Conservation (phyloP, 2,329 filamentous ascomycete genomes). For the Bipolaris cookei region DNA sequence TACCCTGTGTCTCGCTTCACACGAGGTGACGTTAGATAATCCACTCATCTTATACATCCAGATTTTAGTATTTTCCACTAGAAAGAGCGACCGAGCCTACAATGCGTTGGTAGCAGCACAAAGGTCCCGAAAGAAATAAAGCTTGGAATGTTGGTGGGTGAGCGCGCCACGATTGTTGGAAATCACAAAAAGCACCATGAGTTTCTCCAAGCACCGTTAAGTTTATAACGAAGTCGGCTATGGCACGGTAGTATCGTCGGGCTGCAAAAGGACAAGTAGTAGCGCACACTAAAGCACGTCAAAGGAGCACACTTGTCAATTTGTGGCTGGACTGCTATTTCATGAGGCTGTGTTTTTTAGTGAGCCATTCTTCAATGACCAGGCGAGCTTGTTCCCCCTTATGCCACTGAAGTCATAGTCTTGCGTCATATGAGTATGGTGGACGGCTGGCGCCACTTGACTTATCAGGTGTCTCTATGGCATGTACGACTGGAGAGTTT, state of each 20-base stretch:
- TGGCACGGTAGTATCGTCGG: background rate
- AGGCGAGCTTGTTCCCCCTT: background rate
- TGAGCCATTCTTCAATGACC: background rate
- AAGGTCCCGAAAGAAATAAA: too few relatives aligned
- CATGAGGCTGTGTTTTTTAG: background rate
- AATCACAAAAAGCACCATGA: too few relatives aligned
- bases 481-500: background rate
- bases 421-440: background rate
- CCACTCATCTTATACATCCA: too few relatives aligned
- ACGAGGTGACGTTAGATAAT: too few relatives aligned
- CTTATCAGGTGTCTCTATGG: background rate
- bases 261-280: background rate
- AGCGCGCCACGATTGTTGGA: too few relatives aligned
- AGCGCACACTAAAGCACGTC: background rate
- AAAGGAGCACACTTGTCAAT: background rate
- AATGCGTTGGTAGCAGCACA: too few relatives aligned
- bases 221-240: background rate
- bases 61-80: too few relatives aligned
- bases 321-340: background rate
- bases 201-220: too few relatives aligned
- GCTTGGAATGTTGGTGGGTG: too few relatives aligned
- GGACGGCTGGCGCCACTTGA: background rate
- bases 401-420: conserved; percentile 2
- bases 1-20: too few relatives aligned
- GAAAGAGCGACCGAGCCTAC: too few relatives aligned